Evolutionary conservation across 2,329 filamentous ascomycete species (phyloP), one percentile per base, ranked within the genome.

Genomic region (Diaporthe humulicola): DNA sequence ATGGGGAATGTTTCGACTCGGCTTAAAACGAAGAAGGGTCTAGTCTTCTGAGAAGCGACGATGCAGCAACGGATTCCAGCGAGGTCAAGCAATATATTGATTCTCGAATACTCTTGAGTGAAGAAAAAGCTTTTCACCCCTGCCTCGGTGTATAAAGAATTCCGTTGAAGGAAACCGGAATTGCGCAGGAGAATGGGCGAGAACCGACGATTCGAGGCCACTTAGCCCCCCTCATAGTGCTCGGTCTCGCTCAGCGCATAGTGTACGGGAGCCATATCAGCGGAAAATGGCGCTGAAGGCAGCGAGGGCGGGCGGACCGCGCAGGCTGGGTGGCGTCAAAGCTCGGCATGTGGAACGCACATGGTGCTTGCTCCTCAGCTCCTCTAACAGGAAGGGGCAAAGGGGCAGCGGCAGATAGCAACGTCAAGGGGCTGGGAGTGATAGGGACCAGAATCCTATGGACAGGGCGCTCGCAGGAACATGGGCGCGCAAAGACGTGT

Each of bases 241-340:
- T 73, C 71, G 71, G 71, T 73, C 71, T 73, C 71, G 71, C 57
- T 69, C 64, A 69, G 64, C 25, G 45, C 48, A 69, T 69, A 25
- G 64, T 40, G 64, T 25, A 69, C 33, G 40, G 22, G 33, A 69
- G 64, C 48, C 48, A 69, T 69, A 54, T 33, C 48, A 69, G 64
- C 33, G 48, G 45, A 33, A 33, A 69, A 69, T 40, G 52, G 64
- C 48, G 64, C 64, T 69, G 64, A 33, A 69, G 64, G 64, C 64
- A 69, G 64, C 45, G 64, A 40, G 64, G 64, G 17, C 64, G 64
- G 64, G 33, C 19, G 19, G 45, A 50, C 64, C 64, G 54, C 30
- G n/a, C 33, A 69, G 48, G 64, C 10, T 36, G 30, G 30, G 64
- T 69, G 48, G 64, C 64, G 64, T 54, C 64, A 54, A 69, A 69